Base-by-base conservation (phyloP, 768 basidiomycete genomes). In the Lactifluus piperatus region DNA sequence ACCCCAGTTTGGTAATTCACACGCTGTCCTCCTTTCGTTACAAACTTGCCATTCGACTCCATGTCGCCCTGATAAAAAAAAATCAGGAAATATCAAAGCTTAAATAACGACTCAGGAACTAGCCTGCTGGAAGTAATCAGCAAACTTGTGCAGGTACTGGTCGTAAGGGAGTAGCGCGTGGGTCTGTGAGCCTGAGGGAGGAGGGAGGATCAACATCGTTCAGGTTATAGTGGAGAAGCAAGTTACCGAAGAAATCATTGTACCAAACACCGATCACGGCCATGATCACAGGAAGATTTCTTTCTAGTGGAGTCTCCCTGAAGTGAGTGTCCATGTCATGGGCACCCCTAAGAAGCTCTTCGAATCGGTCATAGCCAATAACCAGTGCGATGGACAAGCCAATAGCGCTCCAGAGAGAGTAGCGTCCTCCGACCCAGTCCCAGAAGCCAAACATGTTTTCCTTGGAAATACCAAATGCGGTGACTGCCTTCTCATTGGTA, bases 341-440 rank as follows among this genome's bases (percentile, higher is more conserved):
- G 5, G 95, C 97, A 63, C 95, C 97, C 67, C 82, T 79, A 63
- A 98, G 80, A 58, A 98, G 77, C 69, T 88, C 75, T 71, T 90
- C 86, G 71, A 98, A 98, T 79, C 94, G 90, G 37, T 97, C 89
- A 70, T 84, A 97, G 3, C 97, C 97, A 67, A 98, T 89, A 47
- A 85, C 87, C 51, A 98, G 77, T 39, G 91, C 89, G 73, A 99
- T 98, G 46, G 91, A 90, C 59, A 98, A 79, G 59, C 97, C 97
- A 66, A 99, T 97, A 30, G 97, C 95, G 62, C 91, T 94, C 95
- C 97, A 98, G 64, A 99, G 79, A 67, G 89, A 93, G 81, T 99
- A 99, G 63, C 95, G 84, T 27, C 97, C 97, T 62, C 97, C 97
- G 63, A 99, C 97, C 97, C 97, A 99, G 74, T 98, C 97, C 95